Evolutionary conservation across 345 rosid species (phyloP).

Genomic region (Eutrema heterophyllum): DNA sequence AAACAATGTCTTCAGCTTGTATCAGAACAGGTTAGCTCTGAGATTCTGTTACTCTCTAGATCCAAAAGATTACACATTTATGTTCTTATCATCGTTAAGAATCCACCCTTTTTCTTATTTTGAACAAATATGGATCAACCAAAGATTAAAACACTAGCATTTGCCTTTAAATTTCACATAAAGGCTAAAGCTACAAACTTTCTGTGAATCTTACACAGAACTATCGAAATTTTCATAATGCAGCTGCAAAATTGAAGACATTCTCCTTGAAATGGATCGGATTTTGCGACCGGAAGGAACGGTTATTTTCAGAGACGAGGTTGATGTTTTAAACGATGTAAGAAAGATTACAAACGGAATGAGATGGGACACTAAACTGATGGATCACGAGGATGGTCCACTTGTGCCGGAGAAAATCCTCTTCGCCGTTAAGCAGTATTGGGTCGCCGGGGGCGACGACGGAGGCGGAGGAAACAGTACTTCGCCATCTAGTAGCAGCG

Average conservation of each 20-base stretch:
- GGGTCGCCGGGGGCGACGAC: constrained; percentile 39
- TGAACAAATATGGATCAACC: not conserved
- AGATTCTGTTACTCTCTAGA: not conserved
- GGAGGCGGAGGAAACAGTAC: not conserved
- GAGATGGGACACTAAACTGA: constrained; percentile 59
- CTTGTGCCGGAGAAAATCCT: constrained; percentile 53
- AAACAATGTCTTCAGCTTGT: constrained; percentile 54
- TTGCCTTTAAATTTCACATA: not conserved
- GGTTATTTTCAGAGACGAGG: constrained; percentile 54
- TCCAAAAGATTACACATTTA: not conserved
- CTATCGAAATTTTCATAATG: not conserved
- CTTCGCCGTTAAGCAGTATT: constrained; percentile 53
- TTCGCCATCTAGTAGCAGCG: not conserved
- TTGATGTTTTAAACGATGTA: constrained; percentile 42
- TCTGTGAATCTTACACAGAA: not conserved
- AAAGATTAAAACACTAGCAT: not conserved
- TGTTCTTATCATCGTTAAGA: not conserved
- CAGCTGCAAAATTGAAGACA: constrained; percentile 51
- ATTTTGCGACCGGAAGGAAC: constrained; percentile 70
- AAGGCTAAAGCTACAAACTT: not conserved
- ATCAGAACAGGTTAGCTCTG: constrained; percentile 40
- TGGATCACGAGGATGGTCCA: constrained; percentile 74
- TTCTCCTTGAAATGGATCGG: constrained; percentile 68
- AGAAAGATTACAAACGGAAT: constrained; percentile 41
- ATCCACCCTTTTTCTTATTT: not conserved